Conservation (phyloP, 768 basidiomycete genomes). For the Coprinopsis cinerea region DNA sequence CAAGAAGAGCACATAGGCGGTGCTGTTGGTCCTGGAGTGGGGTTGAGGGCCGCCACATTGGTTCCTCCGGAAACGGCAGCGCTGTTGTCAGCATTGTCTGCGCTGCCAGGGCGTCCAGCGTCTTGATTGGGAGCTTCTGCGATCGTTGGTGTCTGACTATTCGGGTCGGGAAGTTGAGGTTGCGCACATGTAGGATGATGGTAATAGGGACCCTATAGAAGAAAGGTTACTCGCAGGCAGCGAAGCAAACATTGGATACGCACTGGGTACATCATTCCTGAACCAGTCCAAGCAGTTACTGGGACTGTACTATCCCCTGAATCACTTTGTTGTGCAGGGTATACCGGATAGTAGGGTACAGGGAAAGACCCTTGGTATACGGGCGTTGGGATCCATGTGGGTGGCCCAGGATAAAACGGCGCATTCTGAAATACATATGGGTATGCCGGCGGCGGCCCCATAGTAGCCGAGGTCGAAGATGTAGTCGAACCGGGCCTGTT, state of each 20-base stretch:
- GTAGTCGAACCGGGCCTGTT: not conserved
- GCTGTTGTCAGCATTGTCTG: too few species aligned
- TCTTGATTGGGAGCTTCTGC: too few species aligned
- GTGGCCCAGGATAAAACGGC: slow-evolving; percentile 1
- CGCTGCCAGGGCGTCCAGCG: too few species aligned
- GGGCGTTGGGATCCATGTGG: slow-evolving; percentile 5
- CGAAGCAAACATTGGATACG: not conserved
- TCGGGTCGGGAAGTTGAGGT: too few species aligned
- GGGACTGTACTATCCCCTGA: not conserved
- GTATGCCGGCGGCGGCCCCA: slow-evolving; percentile 4
- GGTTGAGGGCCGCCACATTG: too few species aligned
- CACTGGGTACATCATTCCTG: slow-evolving; percentile 5
- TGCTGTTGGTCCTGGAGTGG: too few species aligned
- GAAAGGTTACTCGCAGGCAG: not conserved
- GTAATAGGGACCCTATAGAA: not conserved
- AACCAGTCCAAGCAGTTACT: not conserved
- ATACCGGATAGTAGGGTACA: slow-evolving; percentile 6
- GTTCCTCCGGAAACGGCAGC: too few species aligned
- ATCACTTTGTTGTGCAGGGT: not conserved
- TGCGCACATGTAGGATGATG: not conserved
- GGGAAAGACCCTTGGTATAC: slow-evolving; percentile 6
- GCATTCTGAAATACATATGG: slow-evolving; percentile 7
- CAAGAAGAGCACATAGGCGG: too few species aligned
- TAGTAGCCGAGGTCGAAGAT: slow-evolving; percentile 6
- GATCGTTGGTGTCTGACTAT: too few species aligned